Evolutionary conservation across 148 eudicot genomes (phyloP), one percentile per base, ranked within the genome.

Genomic region (Limonium bicolor): DNA sequence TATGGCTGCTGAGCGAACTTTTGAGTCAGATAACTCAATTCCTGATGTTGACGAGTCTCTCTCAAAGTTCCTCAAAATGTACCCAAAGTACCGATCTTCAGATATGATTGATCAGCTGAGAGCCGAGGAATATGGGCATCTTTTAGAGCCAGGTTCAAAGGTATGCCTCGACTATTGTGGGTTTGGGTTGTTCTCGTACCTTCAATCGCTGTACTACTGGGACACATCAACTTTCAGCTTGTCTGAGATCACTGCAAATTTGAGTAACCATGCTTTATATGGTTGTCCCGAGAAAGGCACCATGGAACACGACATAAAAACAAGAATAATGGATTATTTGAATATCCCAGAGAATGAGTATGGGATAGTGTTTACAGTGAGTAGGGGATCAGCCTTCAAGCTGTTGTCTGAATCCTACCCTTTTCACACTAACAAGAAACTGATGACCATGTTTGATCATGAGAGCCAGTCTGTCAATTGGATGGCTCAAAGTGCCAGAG

Each of bases 91-190:
- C 53, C 69, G 73, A 34, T 72, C 87, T n/a, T 77, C 95, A 0
- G 93, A 80, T 52, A 90, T 36, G 73, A 77, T 90, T 51, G 97
- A 90, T 77, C 79, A 84, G 66, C 64, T 90, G 58, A 70, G 97
- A 55, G 46, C 46, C 8, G 82, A 84, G 58, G 97, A 90, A 64
- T 90, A 90, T 54, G 66, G 72, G 11, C 78, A 90, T 49, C 63
- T 90, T 1, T 66, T 57, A 3, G 81, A 67, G 12, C 61, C 75
- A 9, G 66, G 28, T 42, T 63, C 93, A 7, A 90, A 90, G 92
- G 97, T 90, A 66, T 63, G 82, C 60, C 87, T 90, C 38, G 97
- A 90, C 41, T 90, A 90, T 33, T 90, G 97, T 68, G 95, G 97
- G 50, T 90, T 90, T 61, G 97, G 97, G 55, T 36, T 90, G 68